Conservation (phyloP, 2,329 filamentous ascomycete genomes). For the Exophiala viscosa region DNA sequence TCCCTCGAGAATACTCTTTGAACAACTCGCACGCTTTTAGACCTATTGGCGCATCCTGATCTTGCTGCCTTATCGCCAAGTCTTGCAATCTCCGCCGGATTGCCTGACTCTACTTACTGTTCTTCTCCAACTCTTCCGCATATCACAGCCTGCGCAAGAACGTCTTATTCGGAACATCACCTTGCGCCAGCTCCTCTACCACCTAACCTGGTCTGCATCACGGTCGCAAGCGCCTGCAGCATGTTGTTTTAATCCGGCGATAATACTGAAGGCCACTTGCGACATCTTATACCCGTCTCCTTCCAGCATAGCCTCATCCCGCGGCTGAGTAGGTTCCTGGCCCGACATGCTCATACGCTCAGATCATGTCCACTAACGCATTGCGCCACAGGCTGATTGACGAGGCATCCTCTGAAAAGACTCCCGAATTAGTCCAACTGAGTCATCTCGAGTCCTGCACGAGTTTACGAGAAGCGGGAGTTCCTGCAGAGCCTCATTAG, state of each 20-base stretch:
- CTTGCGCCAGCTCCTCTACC: too few species aligned
- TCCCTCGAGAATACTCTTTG: too few species aligned
- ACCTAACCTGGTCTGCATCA: background rate
- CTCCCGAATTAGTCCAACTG: conserved; percentile 6
- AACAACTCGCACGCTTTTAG: too few species aligned
- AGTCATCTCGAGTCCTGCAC: background rate
- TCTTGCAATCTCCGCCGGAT: too few species aligned
- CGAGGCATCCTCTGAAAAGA: conserved; percentile 9
- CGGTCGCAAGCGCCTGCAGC: conserved; percentile 5
- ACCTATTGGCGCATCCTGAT: too few species aligned
- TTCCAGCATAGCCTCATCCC: conserved; percentile 21
- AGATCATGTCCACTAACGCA: conserved; percentile 11
- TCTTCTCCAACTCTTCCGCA: too few species aligned
- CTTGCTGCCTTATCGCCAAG: too few species aligned
- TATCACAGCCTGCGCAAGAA: too few species aligned
- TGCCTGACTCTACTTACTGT: too few species aligned
- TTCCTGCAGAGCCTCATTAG: conserved; percentile 1
- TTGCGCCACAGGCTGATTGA: conserved; percentile 20
- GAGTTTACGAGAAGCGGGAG: background rate
- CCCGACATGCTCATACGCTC: conserved; percentile 1
- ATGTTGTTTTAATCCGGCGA: background rate
- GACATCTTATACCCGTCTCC: conserved; percentile 13
- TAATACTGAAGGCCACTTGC: conserved; percentile 6
- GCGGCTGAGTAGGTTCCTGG: conserved; percentile 17
- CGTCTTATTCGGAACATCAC: too few species aligned